Percentiles rank a stretch among this genome's conserved stretches.
Conservation (phyloP, 805 yeast species). For the Monosporozyma aerobia region DNA sequence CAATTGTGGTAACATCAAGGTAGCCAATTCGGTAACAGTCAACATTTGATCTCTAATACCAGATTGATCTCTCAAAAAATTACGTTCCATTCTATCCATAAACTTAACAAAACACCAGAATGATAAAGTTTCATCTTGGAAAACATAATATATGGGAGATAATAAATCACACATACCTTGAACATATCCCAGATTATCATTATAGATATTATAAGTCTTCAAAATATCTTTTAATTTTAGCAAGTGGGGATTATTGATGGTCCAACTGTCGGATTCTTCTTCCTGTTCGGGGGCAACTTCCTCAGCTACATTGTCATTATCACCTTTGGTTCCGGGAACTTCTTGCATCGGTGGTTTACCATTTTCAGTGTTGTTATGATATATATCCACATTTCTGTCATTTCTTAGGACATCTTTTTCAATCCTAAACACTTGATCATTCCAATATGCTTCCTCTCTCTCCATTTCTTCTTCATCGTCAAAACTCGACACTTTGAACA, state of each 20-base stretch:
- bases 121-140: slow-evolving; percentile 64
- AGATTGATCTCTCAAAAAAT: slow-evolving; percentile 81
- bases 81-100: slow-evolving; percentile 93
- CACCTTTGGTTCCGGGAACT: slow-evolving; percentile 20
- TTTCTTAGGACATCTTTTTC: slow-evolving; percentile 91
- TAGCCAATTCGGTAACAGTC: slow-evolving; percentile 75
- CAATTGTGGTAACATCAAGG: slow-evolving; percentile 78
- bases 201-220: slow-evolving; percentile 77
- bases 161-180: slow-evolving; percentile 96
- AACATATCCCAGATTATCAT: slow-evolving; percentile 81
- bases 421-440: slow-evolving; percentile 80
- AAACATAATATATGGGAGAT: slow-evolving; percentile 66
- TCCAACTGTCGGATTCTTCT: slow-evolving; percentile 38
- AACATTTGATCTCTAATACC: slow-evolving; percentile 89
- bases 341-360: slow-evolving; percentile 33
- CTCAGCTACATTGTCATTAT: slow-evolving; percentile 30
- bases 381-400: slow-evolving; percentile 68
- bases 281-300: slow-evolving; percentile 17
- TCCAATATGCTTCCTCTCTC: slow-evolving; percentile 62
- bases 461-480: slow-evolving; percentile 11
- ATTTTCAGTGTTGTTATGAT: slow-evolving; percentile 33
- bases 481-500: slow-evolving; percentile 31
- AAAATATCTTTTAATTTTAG: slow-evolving; percentile 65
- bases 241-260: slow-evolving; percentile 69
- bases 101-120: slow-evolving; percentile 84